Evolutionary conservation across 2,329 filamentous ascomycete genomes (phyloP).

Genomic region (Neoascochyta sp.): DNA sequence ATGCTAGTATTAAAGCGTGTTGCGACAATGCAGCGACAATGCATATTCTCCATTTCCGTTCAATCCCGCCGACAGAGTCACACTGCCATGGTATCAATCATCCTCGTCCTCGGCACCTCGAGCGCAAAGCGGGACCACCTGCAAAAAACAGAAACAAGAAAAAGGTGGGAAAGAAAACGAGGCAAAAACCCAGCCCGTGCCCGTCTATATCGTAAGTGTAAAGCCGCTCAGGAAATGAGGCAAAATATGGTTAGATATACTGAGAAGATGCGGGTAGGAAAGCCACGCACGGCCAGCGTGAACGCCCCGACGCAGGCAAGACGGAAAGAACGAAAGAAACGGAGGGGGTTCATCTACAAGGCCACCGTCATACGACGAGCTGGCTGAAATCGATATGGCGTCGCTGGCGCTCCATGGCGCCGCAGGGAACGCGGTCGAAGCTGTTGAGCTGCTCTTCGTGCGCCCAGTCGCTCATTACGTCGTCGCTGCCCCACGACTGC

Average conservation of each 20-base stretch:
- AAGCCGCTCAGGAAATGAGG: no score
- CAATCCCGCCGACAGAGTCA: no score
- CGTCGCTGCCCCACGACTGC: slow-evolving; percentile 7
- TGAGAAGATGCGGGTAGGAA: not conserved
- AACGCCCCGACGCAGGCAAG: not conserved
- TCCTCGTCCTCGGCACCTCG: no score
- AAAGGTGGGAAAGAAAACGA: slow-evolving; percentile 1
- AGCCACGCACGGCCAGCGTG: not conserved
- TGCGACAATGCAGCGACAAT: no score
- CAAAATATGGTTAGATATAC: no score
- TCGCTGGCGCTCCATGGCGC: slow-evolving; percentile 15
- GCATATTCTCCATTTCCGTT: no score
- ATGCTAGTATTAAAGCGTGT: no score
- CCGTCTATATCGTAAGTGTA: not conserved
- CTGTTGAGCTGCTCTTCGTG: slow-evolving; percentile 17
- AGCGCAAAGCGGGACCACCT: no score
- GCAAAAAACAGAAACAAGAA: not conserved
- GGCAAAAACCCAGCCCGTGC: not conserved
- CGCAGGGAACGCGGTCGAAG: slow-evolving; percentile 9
- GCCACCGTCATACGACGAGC: slow-evolving; percentile 24
- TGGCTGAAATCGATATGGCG: slow-evolving; percentile 24
- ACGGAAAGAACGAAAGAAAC: not conserved
- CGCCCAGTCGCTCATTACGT: slow-evolving; percentile 21
- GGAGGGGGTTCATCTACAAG: slow-evolving; percentile 33
- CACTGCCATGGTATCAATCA: no score